Evolutionary conservation across 2,329 filamentous ascomycete species (phyloP).

Genomic region (Stemphylium lycopersici): DNA sequence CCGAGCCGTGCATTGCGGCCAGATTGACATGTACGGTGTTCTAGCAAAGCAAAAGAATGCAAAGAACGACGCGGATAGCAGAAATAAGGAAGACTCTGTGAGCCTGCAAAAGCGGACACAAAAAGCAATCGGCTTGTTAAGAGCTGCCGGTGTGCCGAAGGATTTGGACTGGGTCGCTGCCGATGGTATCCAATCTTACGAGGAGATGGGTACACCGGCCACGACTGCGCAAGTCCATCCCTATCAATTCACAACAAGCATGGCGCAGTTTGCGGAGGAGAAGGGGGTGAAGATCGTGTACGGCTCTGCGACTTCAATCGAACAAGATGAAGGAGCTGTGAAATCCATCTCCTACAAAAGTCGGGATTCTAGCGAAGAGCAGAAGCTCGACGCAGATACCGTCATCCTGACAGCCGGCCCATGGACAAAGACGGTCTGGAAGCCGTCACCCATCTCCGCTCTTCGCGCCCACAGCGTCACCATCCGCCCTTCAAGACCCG

Average conservation of each 20-base stretch:
- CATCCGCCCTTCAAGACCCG: conserved; percentile 62
- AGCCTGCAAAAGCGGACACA: conserved; percentile 62
- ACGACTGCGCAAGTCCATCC: conserved; percentile 96
- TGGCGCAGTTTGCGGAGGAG: conserved; percentile 75
- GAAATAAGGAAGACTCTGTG: conserved; percentile 49
- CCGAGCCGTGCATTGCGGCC: conserved; percentile 75
- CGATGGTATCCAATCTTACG: conserved; percentile 71
- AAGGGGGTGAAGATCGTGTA: conserved; percentile 64
- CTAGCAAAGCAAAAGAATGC: conserved; percentile 34
- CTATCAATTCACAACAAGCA: conserved; percentile 83
- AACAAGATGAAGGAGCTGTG: conserved; percentile 62
- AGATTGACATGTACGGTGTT: conserved; percentile 60
- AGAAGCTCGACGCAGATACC: conserved; percentile 61
- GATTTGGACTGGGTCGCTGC: conserved; percentile 86
- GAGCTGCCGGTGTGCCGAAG: conserved; percentile 68
- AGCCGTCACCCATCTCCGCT: conserved; percentile 62
- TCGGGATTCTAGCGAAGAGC: conserved; percentile 53
- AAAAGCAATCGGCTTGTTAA: conserved; percentile 57
- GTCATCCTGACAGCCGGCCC: conserved; percentile 67
- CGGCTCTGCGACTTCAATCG: conserved; percentile 72
- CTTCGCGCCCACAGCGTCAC: conserved; percentile 69
- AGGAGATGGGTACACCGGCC: conserved; percentile 79
- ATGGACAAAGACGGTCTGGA: conserved; percentile 63
- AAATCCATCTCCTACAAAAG: conserved; percentile 68
- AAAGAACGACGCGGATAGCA: conserved; percentile 37